These are phyloP conservation scores for Echites panduratus DNA, from an alignment of 257 asterid species.

Conservation along the genomic window DNA sequence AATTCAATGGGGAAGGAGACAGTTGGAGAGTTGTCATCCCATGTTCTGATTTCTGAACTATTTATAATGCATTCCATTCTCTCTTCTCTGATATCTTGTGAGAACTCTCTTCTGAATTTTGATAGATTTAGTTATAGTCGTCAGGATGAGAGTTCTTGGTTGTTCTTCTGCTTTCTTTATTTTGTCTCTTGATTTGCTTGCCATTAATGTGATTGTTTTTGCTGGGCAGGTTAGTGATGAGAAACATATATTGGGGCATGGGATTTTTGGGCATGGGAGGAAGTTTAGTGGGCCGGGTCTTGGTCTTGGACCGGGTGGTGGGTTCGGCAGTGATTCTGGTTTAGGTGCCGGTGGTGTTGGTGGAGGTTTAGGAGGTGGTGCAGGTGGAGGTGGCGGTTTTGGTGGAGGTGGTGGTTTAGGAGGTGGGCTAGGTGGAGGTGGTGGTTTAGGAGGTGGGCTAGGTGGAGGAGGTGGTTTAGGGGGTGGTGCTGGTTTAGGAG, in stretches of 20 bases:
- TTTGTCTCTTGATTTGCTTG: slow-evolving; percentile 26
- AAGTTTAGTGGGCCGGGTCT: slow-evolving; percentile 13
- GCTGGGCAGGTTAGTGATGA: slow-evolving; percentile 33
- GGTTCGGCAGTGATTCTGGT: slow-evolving; percentile 16
- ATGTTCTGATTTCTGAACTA: slow-evolving; percentile 3
- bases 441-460: slow-evolving; percentile 17
- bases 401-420: slow-evolving; percentile 17
- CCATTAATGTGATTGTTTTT: slow-evolving; percentile 23
- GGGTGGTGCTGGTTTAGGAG: slow-evolving; percentile 14
- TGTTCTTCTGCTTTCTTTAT: slow-evolving; percentile 8
- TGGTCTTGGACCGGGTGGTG: slow-evolving; percentile 30
- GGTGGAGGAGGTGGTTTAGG: slow-evolving; percentile 25
- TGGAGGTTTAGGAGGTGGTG: slow-evolving; percentile 17
- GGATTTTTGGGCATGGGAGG: slow-evolving; percentile 16
- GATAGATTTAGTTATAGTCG: too few species aligned
- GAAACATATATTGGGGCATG: slow-evolving; percentile 23
- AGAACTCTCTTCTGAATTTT: not conserved
- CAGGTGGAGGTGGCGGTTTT: slow-evolving; percentile 4
- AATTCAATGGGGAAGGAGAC: slow-evolving; percentile 2
- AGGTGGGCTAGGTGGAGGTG: slow-evolving; percentile 12
- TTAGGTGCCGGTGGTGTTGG: slow-evolving; percentile 6
- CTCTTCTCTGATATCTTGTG: not conserved
- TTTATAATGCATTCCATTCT: slow-evolving; percentile 6
- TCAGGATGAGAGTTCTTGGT: slow-evolving; percentile 15
- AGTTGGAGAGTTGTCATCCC: slow-evolving; percentile 18